phyloP scores from a whole-genome alignment of 305 asterid species.

The Ilex paraguariensis region DNA sequence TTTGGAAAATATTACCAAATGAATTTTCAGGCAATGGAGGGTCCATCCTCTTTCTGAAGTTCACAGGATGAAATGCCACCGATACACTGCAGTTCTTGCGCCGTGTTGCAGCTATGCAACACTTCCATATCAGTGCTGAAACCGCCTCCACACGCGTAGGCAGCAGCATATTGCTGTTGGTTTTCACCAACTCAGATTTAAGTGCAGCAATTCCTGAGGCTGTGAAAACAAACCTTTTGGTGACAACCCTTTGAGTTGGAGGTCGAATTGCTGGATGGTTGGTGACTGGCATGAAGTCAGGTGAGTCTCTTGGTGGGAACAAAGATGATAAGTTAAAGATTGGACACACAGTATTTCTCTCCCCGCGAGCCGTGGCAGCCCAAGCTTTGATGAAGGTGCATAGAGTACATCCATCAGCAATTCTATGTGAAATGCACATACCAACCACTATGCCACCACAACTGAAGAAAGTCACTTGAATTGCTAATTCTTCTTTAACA shows the following conservation, averaged over 20 bases:
- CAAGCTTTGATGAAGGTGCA: constrained; percentile 32
- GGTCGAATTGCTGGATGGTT: constrained; percentile 13
- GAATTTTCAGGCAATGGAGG: constrained; percentile 22
- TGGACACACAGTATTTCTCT: constrained; percentile 10
- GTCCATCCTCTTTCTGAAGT: constrained; percentile 23
- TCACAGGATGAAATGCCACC: constrained; percentile 28
- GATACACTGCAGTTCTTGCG: constrained; percentile 3
- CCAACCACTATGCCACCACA: constrained; percentile 44
- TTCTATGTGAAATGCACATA: constrained; percentile 34
- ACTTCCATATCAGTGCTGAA: constrained; percentile 37
- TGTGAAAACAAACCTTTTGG: constrained; percentile 29
- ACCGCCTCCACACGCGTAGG: constrained; percentile 36
- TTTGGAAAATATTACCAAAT: constrained; percentile 41
- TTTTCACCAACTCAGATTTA: constrained; percentile 2
- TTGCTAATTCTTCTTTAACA: constrained; percentile 25
- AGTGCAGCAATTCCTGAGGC: constrained; percentile 17
- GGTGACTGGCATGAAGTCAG: background rate
- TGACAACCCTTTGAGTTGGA: constrained; percentile 4
- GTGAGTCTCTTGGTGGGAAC: constrained; percentile 29
- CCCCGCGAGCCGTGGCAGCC: constrained; percentile 21
- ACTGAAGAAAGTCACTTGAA: constrained; percentile 37
- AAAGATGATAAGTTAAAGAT: constrained; percentile 24
- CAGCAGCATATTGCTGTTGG: constrained; percentile 2
- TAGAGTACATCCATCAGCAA: constrained; percentile 30
- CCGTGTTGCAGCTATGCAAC: constrained; percentile 16